phyloP scores from a whole-genome alignment of 2,329 filamentous ascomycete genomes.

The Claviceps spartinae region DNA sequence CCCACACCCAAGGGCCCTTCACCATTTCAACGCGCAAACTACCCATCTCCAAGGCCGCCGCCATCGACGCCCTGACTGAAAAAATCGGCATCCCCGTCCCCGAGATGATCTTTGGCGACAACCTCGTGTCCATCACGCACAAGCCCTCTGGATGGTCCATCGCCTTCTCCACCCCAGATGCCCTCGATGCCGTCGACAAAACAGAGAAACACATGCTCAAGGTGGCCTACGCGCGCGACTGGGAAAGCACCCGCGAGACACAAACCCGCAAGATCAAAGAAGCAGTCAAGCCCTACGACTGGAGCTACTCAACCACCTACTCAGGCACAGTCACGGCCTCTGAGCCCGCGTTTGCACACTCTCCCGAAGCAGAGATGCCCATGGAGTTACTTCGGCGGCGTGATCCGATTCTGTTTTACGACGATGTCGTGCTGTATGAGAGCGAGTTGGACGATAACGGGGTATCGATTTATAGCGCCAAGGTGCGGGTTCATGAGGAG shows the following conservation, averaged over 20 bases:
- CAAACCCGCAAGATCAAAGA: conserved; percentile 82
- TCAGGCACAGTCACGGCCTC: conserved; percentile 42
- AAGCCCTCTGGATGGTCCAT: conserved; percentile 62
- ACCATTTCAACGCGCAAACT: conserved; percentile 73
- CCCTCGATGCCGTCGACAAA: conserved; percentile 86
- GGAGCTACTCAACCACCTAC: conserved; percentile 91
- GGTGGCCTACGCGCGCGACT: conserved; percentile 83
- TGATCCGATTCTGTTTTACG: conserved; percentile 92
- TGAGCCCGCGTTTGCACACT: conserved; percentile 7
- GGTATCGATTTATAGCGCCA: conserved; percentile 78
- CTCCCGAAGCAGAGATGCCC: conserved; percentile 46
- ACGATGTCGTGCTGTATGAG: conserved; percentile 92
- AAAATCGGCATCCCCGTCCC: conserved; percentile 76
- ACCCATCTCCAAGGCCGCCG: conserved; percentile 82
- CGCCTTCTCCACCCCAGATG: conserved; percentile 72
- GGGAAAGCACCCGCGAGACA: conserved; percentile 55
- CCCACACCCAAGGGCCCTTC: conserved; percentile 51
- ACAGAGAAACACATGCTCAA: conserved; percentile 82
- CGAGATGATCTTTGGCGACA: conserved; percentile 99
- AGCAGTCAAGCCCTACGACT: conserved; percentile 92
- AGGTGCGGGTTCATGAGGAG: conserved; percentile 84
- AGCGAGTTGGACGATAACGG: conserved; percentile 97
- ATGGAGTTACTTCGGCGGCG: conserved; percentile 74
- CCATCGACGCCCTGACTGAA: conserved; percentile 73
- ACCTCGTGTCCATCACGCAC: conserved; percentile 66